Conservation (phyloP, 257 asterid genomes). For the Forsythia suspensa region DNA sequence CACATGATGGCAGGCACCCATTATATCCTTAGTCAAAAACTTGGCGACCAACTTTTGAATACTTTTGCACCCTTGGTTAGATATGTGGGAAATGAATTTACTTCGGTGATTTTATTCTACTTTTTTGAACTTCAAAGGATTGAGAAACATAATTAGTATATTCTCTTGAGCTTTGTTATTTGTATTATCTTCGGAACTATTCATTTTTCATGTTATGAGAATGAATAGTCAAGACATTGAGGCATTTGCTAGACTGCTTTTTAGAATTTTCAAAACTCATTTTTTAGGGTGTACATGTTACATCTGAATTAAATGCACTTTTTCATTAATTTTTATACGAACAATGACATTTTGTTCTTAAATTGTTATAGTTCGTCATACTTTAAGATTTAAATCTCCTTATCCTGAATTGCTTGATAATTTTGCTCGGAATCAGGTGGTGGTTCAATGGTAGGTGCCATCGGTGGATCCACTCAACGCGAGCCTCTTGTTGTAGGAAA, state of each 20-base stretch:
- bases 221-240: background rate
- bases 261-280: background rate
- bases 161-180: background rate
- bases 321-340: background rate
- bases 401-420: slow-evolving; percentile 7
- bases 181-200: too few relatives aligned
- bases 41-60: background rate
- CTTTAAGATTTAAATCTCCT: background rate
- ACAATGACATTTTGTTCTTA: background rate
- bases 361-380: background rate
- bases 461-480: slow-evolving; percentile 78
- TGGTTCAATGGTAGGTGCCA: slow-evolving; percentile 94
- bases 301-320: background rate
- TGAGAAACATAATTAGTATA: background rate
- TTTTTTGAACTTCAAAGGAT: background rate
- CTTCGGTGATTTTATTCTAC: background rate
- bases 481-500: slow-evolving; percentile 96
- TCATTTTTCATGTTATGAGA: too few relatives aligned
- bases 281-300: background rate
- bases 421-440: slow-evolving; percentile 60
- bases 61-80: background rate
- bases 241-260: background rate
- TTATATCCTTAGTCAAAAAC: background rate
- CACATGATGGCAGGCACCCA: too few relatives aligned
- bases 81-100: background rate